Conservation (phyloP, 1,139 yeast species). For the Entelexis paramagnoliae region DNA sequence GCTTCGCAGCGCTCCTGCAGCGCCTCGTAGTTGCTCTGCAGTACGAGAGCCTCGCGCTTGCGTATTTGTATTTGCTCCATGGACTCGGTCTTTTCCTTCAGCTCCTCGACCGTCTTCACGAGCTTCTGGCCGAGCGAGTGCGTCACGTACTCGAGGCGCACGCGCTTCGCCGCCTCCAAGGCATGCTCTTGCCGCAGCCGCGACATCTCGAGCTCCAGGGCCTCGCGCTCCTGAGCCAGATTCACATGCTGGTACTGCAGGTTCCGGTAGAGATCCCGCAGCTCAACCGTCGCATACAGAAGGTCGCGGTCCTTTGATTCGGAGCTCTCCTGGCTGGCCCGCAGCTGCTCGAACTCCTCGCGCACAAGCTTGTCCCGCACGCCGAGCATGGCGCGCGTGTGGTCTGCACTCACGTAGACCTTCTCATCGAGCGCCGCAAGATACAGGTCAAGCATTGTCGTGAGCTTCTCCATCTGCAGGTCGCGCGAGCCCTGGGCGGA, state of each 20-base stretch:
- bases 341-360: slow-evolving; percentile 11
- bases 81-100: slow-evolving; percentile 7
- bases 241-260: slow-evolving; percentile 18
- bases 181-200: slow-evolving; percentile 23
- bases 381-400: slow-evolving; percentile 19
- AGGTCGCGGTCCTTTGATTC: slow-evolving; percentile 6
- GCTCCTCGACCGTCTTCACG: slow-evolving; percentile 14
- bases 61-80: slow-evolving; percentile 8
- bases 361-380: slow-evolving; percentile 17
- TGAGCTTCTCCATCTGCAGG: slow-evolving; percentile 7
- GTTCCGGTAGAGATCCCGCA: slow-evolving; percentile 14
- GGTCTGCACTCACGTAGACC: slow-evolving; percentile 20
- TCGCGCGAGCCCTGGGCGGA: slow-evolving; percentile 9
- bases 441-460: slow-evolving; percentile 20
- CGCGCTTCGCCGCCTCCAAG: slow-evolving; percentile 19
- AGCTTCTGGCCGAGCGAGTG: slow-evolving; percentile 22
- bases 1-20: slow-evolving; percentile 2
- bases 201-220: slow-evolving; percentile 18
- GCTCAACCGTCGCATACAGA: slow-evolving; percentile 9
- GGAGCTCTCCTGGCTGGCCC: slow-evolving; percentile 7
- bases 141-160: slow-evolving; percentile 22
- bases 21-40: slow-evolving; percentile 7
- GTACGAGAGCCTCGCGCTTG: slow-evolving; percentile 7
- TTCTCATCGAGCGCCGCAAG: slow-evolving; percentile 24
- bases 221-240: slow-evolving; percentile 20